These are phyloP conservation scores for Chamaecyparis obtusa DNA, from an alignment of 75 land plant species.

Conservation along the genomic window DNA sequence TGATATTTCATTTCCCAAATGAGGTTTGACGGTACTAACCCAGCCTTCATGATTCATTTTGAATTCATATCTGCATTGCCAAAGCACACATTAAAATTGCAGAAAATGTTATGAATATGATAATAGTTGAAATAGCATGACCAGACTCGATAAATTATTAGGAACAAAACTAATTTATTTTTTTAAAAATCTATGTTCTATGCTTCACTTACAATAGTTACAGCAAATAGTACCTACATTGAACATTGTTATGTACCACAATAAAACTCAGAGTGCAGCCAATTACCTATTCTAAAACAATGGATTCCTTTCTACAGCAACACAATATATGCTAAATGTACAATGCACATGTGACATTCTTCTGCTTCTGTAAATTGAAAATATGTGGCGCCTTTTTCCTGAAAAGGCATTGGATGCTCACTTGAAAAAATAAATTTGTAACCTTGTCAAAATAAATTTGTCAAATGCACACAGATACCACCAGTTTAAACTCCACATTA, in stretches of 20 bases:
- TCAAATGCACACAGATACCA: too few relatives aligned
- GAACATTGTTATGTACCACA: background rate
- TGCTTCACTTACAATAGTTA: background rate
- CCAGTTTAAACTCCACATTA: too few relatives aligned
- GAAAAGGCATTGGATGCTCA: background rate
- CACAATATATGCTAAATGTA: background rate
- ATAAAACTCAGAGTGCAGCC: background rate
- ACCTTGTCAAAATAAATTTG: background rate
- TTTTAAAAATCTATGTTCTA: background rate
- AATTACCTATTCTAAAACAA: background rate
- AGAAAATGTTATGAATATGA: background rate
- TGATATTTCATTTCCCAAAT: conserved; percentile 47
- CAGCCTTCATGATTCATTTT: conserved; percentile 90
- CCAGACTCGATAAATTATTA: background rate
- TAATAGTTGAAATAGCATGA: background rate
- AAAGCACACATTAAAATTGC: conserved; percentile 19
- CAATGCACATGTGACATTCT: background rate
- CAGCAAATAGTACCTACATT: background rate
- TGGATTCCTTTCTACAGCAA: background rate
- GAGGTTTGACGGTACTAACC: conserved; percentile 71
- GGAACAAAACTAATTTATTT: background rate
- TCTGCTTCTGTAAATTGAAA: background rate
- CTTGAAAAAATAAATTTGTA: background rate
- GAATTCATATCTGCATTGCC: conserved; percentile 79
- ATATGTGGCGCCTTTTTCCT: background rate